Conservation (phyloP, 164 flowering plant genomes). For the Dillenia suffruticosa region DNA sequence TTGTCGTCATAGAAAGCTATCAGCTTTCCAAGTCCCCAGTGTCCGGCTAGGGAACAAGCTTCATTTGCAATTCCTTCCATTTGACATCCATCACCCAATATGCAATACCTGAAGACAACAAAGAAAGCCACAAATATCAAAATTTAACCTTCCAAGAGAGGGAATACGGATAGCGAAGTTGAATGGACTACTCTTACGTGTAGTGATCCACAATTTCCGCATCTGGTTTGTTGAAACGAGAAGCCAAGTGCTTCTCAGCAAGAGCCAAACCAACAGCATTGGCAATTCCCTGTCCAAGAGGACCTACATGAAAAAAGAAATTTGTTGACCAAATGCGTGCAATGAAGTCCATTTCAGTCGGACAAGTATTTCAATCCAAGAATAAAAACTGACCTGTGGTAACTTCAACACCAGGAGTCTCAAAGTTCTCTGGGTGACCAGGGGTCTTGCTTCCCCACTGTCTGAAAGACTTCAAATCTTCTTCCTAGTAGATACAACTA, state of each 20-base stretch:
- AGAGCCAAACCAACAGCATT: slow-evolving; percentile 98
- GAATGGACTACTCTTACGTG: slow-evolving; percentile 49
- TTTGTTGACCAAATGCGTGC: not conserved
- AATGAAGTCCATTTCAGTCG: not conserved
- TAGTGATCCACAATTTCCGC: slow-evolving; percentile 89
- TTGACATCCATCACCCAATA: slow-evolving; percentile 97
- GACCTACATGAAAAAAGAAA: slow-evolving; percentile 45
- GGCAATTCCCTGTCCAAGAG: slow-evolving; percentile 97
- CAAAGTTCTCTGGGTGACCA: slow-evolving; percentile 98
- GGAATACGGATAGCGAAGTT: not conserved
- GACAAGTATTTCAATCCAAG: not conserved
- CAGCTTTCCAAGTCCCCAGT: slow-evolving; percentile 98
- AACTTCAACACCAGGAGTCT: slow-evolving; percentile 98
- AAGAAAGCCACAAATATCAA: slow-evolving; percentile 2
- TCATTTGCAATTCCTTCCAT: slow-evolving; percentile 97
- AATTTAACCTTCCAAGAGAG: not conserved
- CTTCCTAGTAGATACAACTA: slow-evolving; percentile 46
- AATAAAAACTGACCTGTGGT: slow-evolving; percentile 69
- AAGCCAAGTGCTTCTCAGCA: slow-evolving; percentile 98
- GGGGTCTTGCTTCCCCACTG: slow-evolving; percentile 99
- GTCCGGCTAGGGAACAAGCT: slow-evolving; percentile 92
- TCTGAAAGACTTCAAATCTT: slow-evolving; percentile 87
- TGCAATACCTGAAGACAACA: slow-evolving; percentile 45
- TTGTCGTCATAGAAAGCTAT: slow-evolving; percentile 98
- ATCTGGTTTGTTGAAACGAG: slow-evolving; percentile 88